Percentiles rank a stretch among this genome's conserved stretches.
These are phyloP conservation scores for Phytopythium montanum DNA, from an alignment of 352 stramenopile genomes.

Conservation along the genomic window DNA sequence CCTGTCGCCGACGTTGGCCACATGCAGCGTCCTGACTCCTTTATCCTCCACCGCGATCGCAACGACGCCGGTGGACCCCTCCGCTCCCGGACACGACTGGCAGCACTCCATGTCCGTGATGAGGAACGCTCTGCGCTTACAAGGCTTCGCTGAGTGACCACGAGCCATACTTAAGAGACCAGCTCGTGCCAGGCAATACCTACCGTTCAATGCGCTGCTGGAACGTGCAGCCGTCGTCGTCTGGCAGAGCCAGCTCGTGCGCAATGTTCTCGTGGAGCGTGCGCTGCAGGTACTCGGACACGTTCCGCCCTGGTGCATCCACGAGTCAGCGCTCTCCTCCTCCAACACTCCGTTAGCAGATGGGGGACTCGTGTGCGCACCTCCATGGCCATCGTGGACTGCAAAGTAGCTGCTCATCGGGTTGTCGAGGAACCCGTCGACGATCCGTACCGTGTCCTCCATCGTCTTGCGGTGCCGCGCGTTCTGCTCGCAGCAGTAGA, in stretches of 20 bases:
- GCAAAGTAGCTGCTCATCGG: constrained; percentile 69
- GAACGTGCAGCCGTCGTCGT: constrained; percentile 33
- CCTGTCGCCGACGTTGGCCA: constrained; percentile 77
- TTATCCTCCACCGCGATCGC: constrained; percentile 47
- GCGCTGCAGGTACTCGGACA: constrained; percentile 67
- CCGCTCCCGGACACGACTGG: constrained; percentile 34
- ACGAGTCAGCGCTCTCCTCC: neutral
- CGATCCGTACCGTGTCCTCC: constrained; percentile 74
- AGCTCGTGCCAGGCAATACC: constrained; percentile 17
- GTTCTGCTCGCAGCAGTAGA: constrained; percentile 36
- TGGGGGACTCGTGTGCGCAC: constrained; percentile 15
- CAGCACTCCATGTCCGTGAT: constrained; percentile 81
- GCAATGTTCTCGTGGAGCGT: constrained; percentile 62
- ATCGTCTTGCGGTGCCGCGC: constrained; percentile 72
- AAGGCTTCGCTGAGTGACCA: neutral
- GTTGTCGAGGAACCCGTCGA: constrained; percentile 60
- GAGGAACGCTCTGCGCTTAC: constrained; percentile 44
- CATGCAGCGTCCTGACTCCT: constrained; percentile 38
- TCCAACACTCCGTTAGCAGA: neutral
- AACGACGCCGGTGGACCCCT: constrained; percentile 60
- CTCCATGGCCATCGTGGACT: constrained; percentile 78
- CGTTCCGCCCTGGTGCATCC: constrained; percentile 43
- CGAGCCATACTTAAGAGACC: neutral
- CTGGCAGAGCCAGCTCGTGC: constrained; percentile 33
- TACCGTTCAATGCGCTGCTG: constrained; percentile 63